Percentiles rank a stretch among this genome's conserved stretches.
Evolutionary conservation across 169 alveolate species (phyloP).

Genomic region (Plasmodium vinckei): DNA sequence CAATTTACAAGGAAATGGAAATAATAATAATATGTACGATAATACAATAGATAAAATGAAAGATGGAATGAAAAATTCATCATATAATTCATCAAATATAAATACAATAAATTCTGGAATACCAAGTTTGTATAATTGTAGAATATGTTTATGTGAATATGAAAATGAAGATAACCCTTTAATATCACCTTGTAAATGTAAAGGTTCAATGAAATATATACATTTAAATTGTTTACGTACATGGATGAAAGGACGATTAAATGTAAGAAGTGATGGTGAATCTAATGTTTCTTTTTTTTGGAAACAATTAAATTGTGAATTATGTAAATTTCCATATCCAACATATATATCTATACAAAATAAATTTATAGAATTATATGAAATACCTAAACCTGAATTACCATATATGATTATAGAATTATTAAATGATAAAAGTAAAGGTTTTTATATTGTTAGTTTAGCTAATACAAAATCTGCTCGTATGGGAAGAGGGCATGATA

Average conservation of each 20-base stretch:
- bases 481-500: constrained; percentile 95
- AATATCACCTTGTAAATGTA: constrained; percentile 96
- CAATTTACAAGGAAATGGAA: no score
- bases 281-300: constrained; percentile 86
- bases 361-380: constrained; percentile 87
- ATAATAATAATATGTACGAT: no score
- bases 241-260: constrained; percentile 92
- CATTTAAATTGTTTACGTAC: constrained; percentile 94
- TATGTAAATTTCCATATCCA: constrained; percentile 93
- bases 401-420: constrained; percentile 91
- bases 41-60: no score
- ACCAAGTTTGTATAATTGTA: constrained; percentile 82
- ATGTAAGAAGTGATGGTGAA: constrained; percentile 76
- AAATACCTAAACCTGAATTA: constrained; percentile 89
- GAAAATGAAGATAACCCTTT: constrained; percentile 92
- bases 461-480: constrained; percentile 80
- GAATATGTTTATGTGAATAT: constrained; percentile 92
- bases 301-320: constrained; percentile 93
- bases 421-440: constrained; percentile 78
- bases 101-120: background rate
- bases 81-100: no score
- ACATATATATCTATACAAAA: constrained; percentile 81
- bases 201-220: constrained; percentile 95
- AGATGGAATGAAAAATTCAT: no score
- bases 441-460: constrained; percentile 87